Percentiles rank a stretch among this genome's conserved stretches.
Evolutionary conservation across 2,329 filamentous ascomycete genomes (phyloP).

Genomic region (Camptophora hylomeconis): DNA sequence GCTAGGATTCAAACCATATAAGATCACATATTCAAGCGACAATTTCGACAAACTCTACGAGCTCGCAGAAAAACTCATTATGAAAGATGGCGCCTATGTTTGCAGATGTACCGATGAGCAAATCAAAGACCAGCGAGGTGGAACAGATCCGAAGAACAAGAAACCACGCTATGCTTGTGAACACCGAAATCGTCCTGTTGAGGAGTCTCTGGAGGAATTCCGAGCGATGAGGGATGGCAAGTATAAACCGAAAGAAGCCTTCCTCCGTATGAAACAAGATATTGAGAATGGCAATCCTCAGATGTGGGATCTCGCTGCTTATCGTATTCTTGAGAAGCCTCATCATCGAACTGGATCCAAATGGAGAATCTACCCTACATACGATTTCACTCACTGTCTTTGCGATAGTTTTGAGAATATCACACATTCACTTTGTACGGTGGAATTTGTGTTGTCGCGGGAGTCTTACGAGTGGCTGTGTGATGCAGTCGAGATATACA

Average conservation of each 20-base stretch:
- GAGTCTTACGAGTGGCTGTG: slow-evolving; percentile 88
- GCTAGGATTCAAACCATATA: slow-evolving; percentile 69
- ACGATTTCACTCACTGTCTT: slow-evolving; percentile 82
- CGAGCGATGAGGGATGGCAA: slow-evolving; percentile 82
- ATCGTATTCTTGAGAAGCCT: slow-evolving; percentile 61
- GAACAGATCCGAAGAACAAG: slow-evolving; percentile 48
- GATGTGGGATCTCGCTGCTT: slow-evolving; percentile 93
- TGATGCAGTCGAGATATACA: slow-evolving; percentile 66
- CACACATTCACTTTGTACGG: slow-evolving; percentile 85
- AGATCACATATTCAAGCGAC: slow-evolving; percentile 78
- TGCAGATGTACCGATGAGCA: slow-evolving; percentile 70
- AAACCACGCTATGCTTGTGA: slow-evolving; percentile 64
- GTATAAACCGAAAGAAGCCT: slow-evolving; percentile 72
- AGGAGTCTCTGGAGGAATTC: slow-evolving; percentile 72
- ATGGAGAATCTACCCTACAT: slow-evolving; percentile 92
- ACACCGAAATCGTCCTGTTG: slow-evolving; percentile 61
- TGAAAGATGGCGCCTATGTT: slow-evolving; percentile 58
- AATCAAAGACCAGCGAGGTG: slow-evolving; percentile 77
- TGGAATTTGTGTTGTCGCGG: slow-evolving; percentile 74
- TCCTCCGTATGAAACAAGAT: slow-evolving; percentile 87
- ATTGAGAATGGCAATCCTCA: slow-evolving; percentile 73
- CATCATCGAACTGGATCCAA: slow-evolving; percentile 69
- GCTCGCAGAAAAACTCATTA: slow-evolving; percentile 72
- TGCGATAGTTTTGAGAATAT: slow-evolving; percentile 89
- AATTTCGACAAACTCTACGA: slow-evolving; percentile 83